phyloP scores from a whole-genome alignment of 306 rosid species.

The Clitoria ternatea region DNA sequence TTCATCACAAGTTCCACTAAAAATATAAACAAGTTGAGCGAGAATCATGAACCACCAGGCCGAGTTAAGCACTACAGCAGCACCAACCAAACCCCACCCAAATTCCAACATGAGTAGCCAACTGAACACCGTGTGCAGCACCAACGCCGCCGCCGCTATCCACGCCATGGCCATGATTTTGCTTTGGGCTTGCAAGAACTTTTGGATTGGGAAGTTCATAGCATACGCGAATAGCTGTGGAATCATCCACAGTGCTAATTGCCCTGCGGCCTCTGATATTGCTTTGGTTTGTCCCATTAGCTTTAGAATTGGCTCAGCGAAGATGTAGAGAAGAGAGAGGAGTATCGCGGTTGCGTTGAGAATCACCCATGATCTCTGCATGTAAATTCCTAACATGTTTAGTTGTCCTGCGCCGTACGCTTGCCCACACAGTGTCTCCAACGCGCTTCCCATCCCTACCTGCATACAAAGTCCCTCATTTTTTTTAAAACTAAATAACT shows the following conservation, averaged over 20 bases:
- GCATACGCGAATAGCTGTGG: slow-evolving; percentile 92
- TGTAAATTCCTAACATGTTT: slow-evolving; percentile 76
- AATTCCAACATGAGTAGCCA: slow-evolving; percentile 67
- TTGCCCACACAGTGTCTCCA: slow-evolving; percentile 91
- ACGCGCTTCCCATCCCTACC: slow-evolving; percentile 96
- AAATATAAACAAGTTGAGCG: slow-evolving; percentile 55
- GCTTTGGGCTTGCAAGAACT: slow-evolving; percentile 89
- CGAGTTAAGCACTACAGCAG: slow-evolving; percentile 56
- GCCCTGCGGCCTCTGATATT: slow-evolving; percentile 72
- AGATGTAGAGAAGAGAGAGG: slow-evolving; percentile 46
- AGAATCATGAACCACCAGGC: slow-evolving; percentile 79
- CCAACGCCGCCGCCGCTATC: slow-evolving; percentile 55
- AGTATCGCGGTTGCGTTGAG: slow-evolving; percentile 41
- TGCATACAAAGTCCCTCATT: neutral
- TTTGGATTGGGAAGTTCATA: slow-evolving; percentile 61
- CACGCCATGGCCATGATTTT: slow-evolving; percentile 82
- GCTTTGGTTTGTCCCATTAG: slow-evolving; percentile 61
- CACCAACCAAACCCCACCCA: slow-evolving; percentile 73
- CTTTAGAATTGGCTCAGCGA: slow-evolving; percentile 44
- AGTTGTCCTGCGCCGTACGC: slow-evolving; percentile 77
- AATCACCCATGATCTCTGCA: slow-evolving; percentile 92
- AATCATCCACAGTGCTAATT: slow-evolving; percentile 71
- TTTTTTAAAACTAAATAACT: too few species aligned
- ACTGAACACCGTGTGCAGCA: slow-evolving; percentile 56
- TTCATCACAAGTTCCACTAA: slow-evolving; percentile 54